Evolutionary conservation across 2,329 filamentous ascomycete species (phyloP).

Genomic region (Ceratocystis albifundus): DNA sequence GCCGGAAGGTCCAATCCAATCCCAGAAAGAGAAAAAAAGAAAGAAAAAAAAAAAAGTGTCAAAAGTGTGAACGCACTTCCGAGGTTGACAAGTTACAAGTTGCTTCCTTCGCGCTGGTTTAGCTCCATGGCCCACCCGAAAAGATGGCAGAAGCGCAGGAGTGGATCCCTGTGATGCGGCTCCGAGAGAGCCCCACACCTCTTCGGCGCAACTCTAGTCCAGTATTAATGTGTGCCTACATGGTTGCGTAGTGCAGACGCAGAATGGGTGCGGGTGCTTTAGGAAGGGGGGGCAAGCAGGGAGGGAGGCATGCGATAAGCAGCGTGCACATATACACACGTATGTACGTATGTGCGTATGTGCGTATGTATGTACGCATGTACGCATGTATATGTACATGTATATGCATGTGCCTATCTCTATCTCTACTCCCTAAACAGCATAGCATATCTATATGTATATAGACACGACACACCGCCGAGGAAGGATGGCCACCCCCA

Average conservation of each 20-base stretch:
- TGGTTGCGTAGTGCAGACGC: no score
- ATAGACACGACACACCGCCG: background rate
- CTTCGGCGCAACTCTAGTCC: constrained; percentile 19
- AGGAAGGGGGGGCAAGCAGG: no score
- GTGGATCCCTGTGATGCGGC: constrained; percentile 15
- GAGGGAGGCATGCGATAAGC: no score
- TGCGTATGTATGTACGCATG: background rate
- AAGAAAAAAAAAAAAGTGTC: constrained; percentile 12
- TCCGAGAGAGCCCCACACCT: constrained; percentile 20
- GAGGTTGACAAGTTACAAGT: constrained; percentile 17
- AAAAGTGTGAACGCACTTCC: constrained; percentile 17
- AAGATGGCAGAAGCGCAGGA: constrained; percentile 12
- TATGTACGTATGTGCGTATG: no score
- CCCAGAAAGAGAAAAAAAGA: background rate
- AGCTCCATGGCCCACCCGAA: constrained; percentile 19
- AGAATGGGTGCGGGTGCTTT: no score
- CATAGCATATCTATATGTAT: no score
- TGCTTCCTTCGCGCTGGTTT: constrained; percentile 13
- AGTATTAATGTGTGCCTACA: no score
- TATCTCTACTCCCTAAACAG: no score
- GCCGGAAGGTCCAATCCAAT: background rate
- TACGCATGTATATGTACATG: background rate
- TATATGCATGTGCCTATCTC: no score
- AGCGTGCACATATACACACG: no score
- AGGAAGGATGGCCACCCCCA: no score